Evolutionary conservation across 495 filamentous ascomycete genomes (phyloP), one percentile per base, ranked within the genome.

Genomic region (Xylaria intraflava): DNA sequence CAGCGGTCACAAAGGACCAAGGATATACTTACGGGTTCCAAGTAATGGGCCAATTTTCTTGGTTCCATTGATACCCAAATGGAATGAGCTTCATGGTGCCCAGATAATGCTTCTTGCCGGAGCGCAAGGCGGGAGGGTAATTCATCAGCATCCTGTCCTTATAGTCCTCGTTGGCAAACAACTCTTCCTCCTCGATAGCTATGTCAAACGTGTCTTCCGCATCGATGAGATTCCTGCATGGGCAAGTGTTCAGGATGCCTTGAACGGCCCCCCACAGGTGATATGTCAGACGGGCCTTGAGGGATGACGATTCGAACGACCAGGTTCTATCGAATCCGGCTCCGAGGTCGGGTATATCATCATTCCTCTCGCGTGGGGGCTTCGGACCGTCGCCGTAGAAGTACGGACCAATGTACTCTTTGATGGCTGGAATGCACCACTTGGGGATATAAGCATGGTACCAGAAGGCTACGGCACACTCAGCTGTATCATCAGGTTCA

Each of bases 381-480:
- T 39, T 19, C 10, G 30, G 31, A 4, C 16, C 17, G 26, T 20
- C 20, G 29, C 24, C 22, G 6, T 39, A 22, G 4, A 49, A 2
- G 10, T 38, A 49, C 10, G 24, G 36, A 4, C n/a, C 24, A 2
- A 35, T 26, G 26, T 31, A 19, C 6, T 43, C 49, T 17, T 20
- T 2, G 7, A 51, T 51, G 5, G 49, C 38, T 5, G 36, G 24
- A 7, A 42, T 6, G 8, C 49, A 51, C 49, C 49, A 42, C 14
- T 42, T 20, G 14, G 49, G 49, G 49, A 51, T 12, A 22, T 23
- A 49, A 16, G 49, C 5, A 3, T 5, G 1, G 38, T 51, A 51
- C 38, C 49, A 51, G 22, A 51, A 43, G 24, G 12, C n/a, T 12
- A 51, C 29, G 4, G 49, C 49, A 23, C 49, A 51, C 38, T 51